Percentiles rank a stretch among this genome's conserved stretches.
Evolutionary conservation across 805 yeast species (phyloP).

Genomic region (Teunomyces aglyptinius): DNA sequence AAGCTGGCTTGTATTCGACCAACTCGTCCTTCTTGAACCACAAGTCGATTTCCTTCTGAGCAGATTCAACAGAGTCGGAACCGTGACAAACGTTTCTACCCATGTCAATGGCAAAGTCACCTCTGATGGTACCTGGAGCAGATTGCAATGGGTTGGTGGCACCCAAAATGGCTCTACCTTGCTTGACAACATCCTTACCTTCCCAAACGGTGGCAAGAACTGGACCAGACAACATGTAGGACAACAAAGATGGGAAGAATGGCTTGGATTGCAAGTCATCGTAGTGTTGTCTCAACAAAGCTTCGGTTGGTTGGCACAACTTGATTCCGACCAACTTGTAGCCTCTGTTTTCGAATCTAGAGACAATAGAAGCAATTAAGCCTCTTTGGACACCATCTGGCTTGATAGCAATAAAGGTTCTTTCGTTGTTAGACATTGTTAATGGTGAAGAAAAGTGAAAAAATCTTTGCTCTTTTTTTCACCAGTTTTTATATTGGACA

Average conservation of each 20-base stretch:
- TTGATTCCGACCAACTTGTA: slow-evolving; percentile 96
- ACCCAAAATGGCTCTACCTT: slow-evolving; percentile 96
- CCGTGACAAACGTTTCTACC: slow-evolving; percentile 99
- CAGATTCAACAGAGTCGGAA: slow-evolving; percentile 98
- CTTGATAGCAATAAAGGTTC: slow-evolving; percentile 91
- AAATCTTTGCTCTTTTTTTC: not conserved
- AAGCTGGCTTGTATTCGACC: slow-evolving; percentile 84
- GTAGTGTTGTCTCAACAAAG: slow-evolving; percentile 88
- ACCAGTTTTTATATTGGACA: not conserved
- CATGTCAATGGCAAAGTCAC: slow-evolving; percentile 96
- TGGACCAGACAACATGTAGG: slow-evolving; percentile 98
- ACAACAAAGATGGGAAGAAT: slow-evolving; percentile 94
- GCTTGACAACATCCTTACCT: slow-evolving; percentile 99
- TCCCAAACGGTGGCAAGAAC: slow-evolving; percentile 99
- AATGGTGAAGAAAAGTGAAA: not conserved
- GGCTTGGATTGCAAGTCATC: slow-evolving; percentile 94
- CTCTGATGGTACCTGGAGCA: slow-evolving; percentile 99
- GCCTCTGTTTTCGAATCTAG: slow-evolving; percentile 96
- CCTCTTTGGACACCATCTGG: slow-evolving; percentile 99
- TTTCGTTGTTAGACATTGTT: slow-evolving; percentile 25
- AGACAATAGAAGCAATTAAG: slow-evolving; percentile 80
- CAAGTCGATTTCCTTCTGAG: slow-evolving; percentile 89
- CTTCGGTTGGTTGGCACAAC: slow-evolving; percentile 83
- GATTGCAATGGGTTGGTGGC: slow-evolving; percentile 98
- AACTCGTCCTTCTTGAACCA: slow-evolving; percentile 99